A percentile compares a stretch with the other conserved stretches of the same genome.
phyloP scores from a whole-genome alignment of 2,329 filamentous ascomycete genomes.

The Aschersonia sp. region DNA sequence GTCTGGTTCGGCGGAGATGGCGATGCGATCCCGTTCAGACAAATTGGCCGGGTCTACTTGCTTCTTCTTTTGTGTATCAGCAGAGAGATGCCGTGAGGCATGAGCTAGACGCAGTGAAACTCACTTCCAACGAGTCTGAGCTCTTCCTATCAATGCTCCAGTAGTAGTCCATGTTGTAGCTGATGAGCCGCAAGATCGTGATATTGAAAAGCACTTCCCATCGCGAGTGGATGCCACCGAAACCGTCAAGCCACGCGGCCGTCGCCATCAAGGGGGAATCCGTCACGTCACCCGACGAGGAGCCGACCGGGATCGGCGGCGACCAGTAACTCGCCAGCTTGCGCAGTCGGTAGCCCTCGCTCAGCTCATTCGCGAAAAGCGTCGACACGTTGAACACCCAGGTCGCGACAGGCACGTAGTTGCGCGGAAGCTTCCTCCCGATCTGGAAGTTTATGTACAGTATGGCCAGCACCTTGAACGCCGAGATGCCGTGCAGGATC shows the following conservation, averaged over 20 bases:
- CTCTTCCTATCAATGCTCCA: conserved; percentile 62
- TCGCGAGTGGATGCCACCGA: conserved; percentile 68
- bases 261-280: conserved; percentile 37
- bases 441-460: conserved; percentile 71
- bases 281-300: conserved; percentile 5
- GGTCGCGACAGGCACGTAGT: conserved; percentile 58
- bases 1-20: conserved; percentile 51
- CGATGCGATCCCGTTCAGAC: conserved; percentile 76
- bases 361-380: conserved; percentile 82
- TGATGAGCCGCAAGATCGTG: conserved; percentile 80
- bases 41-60: conserved; percentile 78
- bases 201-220: conserved; percentile 99
- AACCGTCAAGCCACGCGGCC: conserved; percentile 61
- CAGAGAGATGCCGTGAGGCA: not conserved
- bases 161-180: conserved; percentile 94
- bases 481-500: conserved; percentile 73
- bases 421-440: conserved; percentile 54
- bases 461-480: conserved; percentile 68
- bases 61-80: conserved; percentile 64
- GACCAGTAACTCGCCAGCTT: conserved; percentile 41
- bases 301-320: conserved; percentile 6
- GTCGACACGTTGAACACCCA: conserved; percentile 83
- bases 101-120: conserved; percentile 8
- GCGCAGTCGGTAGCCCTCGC: conserved; percentile 59
- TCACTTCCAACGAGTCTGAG: conserved; percentile 68